Base-by-base conservation (phyloP, 2,329 filamentous ascomycete species). In the Bretziella fagacearum region DNA sequence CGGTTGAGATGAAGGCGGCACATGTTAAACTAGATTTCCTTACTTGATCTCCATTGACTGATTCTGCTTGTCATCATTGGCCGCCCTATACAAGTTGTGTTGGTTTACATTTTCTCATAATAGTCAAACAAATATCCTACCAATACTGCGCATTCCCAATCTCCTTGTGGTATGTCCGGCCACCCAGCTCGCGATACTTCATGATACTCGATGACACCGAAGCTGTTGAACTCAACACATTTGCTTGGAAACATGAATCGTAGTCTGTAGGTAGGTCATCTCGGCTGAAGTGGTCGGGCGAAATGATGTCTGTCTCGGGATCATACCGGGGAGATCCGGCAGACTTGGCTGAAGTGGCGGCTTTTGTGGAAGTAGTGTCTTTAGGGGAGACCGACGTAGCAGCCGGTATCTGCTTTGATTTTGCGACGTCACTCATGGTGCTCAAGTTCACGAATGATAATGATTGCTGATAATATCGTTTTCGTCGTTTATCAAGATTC, bases 111-210 rank as follows among this genome's bases (percentile, higher is more conserved):
- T n/a, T n/a, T n/a, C n/a, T n/a, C n/a, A n/a, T n/a, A n/a, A n/a
- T n/a, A n/a, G n/a, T n/a, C n/a, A n/a, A n/a, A n/a, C n/a, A n/a
- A n/a, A n/a, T 29, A 6, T 13, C 26, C 26, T 29, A 29, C 26
- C 26, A 37, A 37, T 37, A 37, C 17, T 37, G 17, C 6, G 64
- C 57, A 3, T 56, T 58, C 4, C 50, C 43, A 53, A 54, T 11
- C 43, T 55, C 3, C n/a, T 27, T 18, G 20, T 58, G 56, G 11
- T 57, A 58, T 0, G 54, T 57, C 10, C 56, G 52, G 1, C 56
- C 56, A 6, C 58, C 56, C 20, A 59, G 56, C n/a, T 54, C 27
- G 2, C 56, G 51, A 17, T 55, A 57, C 3, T 48, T 52, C 1
- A 54, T 40, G 3, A 57, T 52, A 4, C 50, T 56, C 2, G 46